A percentile compares a stretch with the other conserved stretches of the same genome.
These are phyloP conservation scores for Arabis hirsuta DNA, from an alignment of 345 rosid species.

Conservation along the genomic window DNA sequence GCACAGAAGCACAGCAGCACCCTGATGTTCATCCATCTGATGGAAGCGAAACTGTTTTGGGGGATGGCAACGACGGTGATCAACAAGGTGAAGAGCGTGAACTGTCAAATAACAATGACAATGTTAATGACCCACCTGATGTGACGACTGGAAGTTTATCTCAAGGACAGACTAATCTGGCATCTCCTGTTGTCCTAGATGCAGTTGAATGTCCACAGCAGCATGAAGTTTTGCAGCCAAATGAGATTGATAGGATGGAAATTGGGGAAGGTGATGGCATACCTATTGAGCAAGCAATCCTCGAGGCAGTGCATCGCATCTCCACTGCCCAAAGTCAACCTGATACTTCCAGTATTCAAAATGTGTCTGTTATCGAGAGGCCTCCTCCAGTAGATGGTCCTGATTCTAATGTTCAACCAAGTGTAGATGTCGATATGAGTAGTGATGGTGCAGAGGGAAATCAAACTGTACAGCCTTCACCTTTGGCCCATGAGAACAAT, in stretches of 20 bases:
- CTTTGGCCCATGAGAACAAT: constrained; percentile 48
- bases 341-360: constrained; percentile 50
- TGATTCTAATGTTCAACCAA: constrained; percentile 46
- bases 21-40: constrained; percentile 47
- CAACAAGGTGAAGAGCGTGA: constrained; percentile 61
- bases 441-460: constrained; percentile 60
- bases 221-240: constrained; percentile 59
- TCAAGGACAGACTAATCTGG: constrained; percentile 39
- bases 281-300: constrained; percentile 51
- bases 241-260: constrained; percentile 72
- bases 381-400: constrained; percentile 44
- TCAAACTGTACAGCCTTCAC: constrained; percentile 54
- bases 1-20: constrained; percentile 58
- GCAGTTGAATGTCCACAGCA: constrained; percentile 44
- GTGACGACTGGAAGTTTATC: constrained; percentile 47
- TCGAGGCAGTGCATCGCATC: constrained; percentile 50
- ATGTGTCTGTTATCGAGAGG: constrained; percentile 46
- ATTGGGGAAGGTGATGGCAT: constrained; percentile 62
- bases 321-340: constrained; percentile 51
- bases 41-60: constrained; percentile 51
- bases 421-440: constrained; percentile 82
- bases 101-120: constrained; percentile 53
- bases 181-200: constrained; percentile 41
- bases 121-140: constrained; percentile 45
- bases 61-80: constrained; percentile 51